Evolutionary conservation across 805 yeast species (phyloP), one percentile per base, ranked within the genome.

Genomic region (Cephaloascus fragrans): DNA sequence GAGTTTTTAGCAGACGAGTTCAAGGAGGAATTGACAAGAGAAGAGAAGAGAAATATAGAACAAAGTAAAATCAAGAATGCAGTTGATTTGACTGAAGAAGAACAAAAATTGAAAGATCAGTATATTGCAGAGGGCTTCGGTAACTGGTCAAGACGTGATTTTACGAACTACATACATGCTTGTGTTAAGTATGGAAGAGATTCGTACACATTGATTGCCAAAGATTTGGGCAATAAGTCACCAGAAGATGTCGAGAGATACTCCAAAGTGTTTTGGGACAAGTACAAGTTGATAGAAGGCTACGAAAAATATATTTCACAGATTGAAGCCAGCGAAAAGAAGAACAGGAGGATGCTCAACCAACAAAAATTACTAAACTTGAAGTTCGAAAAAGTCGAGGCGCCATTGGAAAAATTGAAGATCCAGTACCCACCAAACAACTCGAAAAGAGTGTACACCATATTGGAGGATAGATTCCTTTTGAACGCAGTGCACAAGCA

Each of bases 351-450:
- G 46, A 53, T 77, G 18, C 53, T 58, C 28, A 60, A 67, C 32
- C 90, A 83, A 51, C 75, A 78, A 43, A 66, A 62, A 37, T 58
- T 80, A 8, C 59, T 83, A 29, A 67, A 65, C 2, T 59, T 56
- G 26, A 82, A 82, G 47, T 59, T 83, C 46, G 67, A 67, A 35
- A 71, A 67, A 39, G 63, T 69, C 33, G 62, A 64, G n/a, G 74
- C 71, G 41, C 88, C 89, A 1, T 53, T 82, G 18, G 77, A 77
- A 35, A 78, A 80, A 34, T 59, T 84, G 56, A 59, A 59, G 3
- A 77, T 84, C 18, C 82, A 75, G 39, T 84, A 82, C 43, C 90
- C 93, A 0, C 89, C 89, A n/a, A 83, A 83, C 52, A 83, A 82
- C 53, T 82, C 93, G 10, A 82, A 83, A 50, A 62, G 88, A 47